Evolutionary conservation across 208 protist species (phyloP).

Genomic region (Leishmania tarentolae): DNA sequence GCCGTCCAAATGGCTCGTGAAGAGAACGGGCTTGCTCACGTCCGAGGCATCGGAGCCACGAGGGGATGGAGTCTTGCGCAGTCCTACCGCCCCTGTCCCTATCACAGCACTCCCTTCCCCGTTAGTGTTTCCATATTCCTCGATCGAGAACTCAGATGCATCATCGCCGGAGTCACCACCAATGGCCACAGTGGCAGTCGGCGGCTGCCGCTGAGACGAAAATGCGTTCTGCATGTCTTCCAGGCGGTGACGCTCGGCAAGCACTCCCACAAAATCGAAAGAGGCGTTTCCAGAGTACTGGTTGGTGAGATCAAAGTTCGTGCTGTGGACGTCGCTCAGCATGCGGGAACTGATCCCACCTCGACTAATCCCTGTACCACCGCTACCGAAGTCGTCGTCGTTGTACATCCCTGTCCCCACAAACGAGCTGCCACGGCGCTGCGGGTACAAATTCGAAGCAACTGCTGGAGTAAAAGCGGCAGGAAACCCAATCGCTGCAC

Average conservation of each 20-base stretch:
- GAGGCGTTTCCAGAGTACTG: constrained; percentile 58
- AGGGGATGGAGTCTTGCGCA: constrained; percentile 26
- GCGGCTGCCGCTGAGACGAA: constrained; percentile 9
- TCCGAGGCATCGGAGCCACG: not conserved
- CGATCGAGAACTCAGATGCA: not conserved
- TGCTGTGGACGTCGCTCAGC: constrained; percentile 22
- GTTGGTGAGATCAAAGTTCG: constrained; percentile 24
- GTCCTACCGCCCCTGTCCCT: constrained; percentile 9
- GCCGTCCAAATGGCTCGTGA: not conserved
- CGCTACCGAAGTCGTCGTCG: constrained; percentile 8
- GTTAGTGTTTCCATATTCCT: not conserved
- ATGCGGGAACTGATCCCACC: constrained; percentile 8
- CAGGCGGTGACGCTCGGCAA: constrained; percentile 38
- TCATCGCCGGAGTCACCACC: not conserved
- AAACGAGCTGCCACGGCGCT: constrained; percentile 14
- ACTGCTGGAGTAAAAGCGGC: constrained; percentile 23
- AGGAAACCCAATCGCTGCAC: constrained; percentile 11
- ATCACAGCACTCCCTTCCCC: not conserved
- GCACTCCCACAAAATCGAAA: constrained; percentile 49
- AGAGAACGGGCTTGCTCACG: constrained; percentile 6
- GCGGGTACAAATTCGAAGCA: constrained; percentile 25
- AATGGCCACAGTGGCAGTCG: not conserved
- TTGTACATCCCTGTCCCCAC: not conserved
- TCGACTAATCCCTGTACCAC: not conserved
- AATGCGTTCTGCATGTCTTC: constrained; percentile 36